Conservation (phyloP, 225 moss, liverwort and hornwort genomes). For the Pleurozium schreberi region DNA sequence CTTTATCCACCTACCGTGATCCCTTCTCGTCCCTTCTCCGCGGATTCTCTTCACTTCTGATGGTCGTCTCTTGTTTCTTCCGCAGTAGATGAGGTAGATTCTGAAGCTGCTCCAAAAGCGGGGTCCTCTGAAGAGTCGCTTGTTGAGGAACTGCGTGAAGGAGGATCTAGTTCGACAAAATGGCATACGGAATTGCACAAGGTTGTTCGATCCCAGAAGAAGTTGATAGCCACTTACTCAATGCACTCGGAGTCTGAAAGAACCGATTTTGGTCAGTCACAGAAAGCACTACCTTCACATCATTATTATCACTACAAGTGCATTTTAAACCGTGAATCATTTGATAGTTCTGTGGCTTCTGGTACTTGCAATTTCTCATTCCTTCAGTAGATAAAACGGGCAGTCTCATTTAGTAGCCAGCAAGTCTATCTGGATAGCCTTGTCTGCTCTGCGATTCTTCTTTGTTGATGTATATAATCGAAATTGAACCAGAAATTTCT, state of each 20-base stretch:
- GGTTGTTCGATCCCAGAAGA: neutral
- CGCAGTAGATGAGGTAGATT: conserved; percentile 5
- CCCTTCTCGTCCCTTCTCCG: neutral
- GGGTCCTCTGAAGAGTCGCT: neutral
- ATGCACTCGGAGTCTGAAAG: conserved; percentile 11
- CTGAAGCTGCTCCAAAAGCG: neutral
- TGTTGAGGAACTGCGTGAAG: neutral
- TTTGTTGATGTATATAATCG: neutral
- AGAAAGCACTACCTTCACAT: neutral
- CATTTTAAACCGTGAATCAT: neutral
- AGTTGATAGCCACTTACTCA: neutral
- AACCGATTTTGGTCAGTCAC: conserved; percentile 21
- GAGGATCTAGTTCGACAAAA: neutral
- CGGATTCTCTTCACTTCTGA: neutral
- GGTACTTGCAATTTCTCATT: neutral
- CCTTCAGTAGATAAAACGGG: neutral
- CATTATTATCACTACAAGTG: neutral
- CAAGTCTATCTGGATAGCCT: neutral
- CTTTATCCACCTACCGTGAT: neutral
- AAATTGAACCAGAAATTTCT: neutral
- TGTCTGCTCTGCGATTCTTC: neutral
- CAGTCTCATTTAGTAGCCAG: neutral
- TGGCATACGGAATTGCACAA: conserved; percentile 6
- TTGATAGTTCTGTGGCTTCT: neutral
- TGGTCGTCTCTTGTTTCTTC: neutral